Evolutionary conservation across 495 filamentous ascomycete genomes (phyloP).

Genomic region (Lepidopterella palustris): DNA sequence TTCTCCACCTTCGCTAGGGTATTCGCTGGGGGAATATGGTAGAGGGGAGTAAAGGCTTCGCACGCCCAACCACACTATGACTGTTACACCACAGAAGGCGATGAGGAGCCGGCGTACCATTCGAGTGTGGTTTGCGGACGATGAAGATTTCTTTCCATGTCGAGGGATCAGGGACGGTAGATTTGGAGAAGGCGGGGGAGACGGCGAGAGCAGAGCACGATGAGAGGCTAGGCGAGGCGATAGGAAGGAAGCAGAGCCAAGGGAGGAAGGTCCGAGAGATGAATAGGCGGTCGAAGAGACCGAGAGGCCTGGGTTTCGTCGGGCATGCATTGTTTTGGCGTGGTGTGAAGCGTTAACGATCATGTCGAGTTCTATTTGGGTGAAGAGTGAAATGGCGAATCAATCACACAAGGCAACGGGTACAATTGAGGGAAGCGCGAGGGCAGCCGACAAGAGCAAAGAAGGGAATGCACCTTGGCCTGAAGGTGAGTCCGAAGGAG

Average conservation of each 20-base stretch:
- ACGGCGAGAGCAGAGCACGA: constrained; percentile 46
- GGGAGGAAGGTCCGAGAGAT: constrained; percentile 21
- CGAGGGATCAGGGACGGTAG: constrained; percentile 59
- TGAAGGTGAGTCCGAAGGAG: constrained; percentile 17
- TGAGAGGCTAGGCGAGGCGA: constrained; percentile 55
- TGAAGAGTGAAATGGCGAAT: neutral
- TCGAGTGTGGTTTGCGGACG: constrained; percentile 42
- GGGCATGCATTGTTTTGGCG: constrained; percentile 34
- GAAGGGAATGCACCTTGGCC: constrained; percentile 20
- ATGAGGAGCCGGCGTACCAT: constrained; percentile 29
- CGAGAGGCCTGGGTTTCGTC: constrained; percentile 34
- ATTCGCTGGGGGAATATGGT: neutral
- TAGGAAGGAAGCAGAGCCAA: constrained; percentile 28
- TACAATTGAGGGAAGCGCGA: neutral
- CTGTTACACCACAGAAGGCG: constrained; percentile 12
- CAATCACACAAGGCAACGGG: neutral
- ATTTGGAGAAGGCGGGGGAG: constrained; percentile 56
- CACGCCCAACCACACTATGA: constrained; percentile 22
- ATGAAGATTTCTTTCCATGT: constrained; percentile 46
- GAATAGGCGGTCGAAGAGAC: constrained; percentile 33
- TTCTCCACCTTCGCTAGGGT: constrained; percentile 4
- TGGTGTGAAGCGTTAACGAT: constrained; percentile 21
- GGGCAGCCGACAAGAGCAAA: neutral
- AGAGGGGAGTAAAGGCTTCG: constrained; percentile 17
- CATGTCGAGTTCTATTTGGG: constrained; percentile 17